Base-by-base conservation (phyloP, 192 early-diverging fungal species). In the Coemansia erecta region DNA sequence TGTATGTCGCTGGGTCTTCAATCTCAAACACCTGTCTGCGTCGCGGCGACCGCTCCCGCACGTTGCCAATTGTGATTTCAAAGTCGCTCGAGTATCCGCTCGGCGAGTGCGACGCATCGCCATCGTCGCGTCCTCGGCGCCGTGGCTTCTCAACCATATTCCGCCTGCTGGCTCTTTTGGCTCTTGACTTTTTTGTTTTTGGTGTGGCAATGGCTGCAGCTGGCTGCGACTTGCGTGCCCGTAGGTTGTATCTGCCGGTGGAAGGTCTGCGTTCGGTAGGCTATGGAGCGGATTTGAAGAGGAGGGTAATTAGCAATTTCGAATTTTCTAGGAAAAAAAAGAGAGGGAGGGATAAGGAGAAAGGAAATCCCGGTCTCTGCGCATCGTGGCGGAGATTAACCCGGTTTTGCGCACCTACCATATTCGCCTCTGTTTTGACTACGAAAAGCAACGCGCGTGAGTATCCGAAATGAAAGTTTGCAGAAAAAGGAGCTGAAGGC, bases 11-110 rank as follows among this genome's bases (percentile, higher is more conserved):
- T 4, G 76, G 76, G 45, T 79, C 76, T 15, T 79, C 74, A 15
- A 79, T 73, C 53, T 72, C 61, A 44, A 77, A 72, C 75, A 61
- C 55, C 39, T 77, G 66, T 47, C 67, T 71, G 14, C 37, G 64
- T 14, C 28, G 40, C 5, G 69, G 61, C 14, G 74, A 67, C 7
- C 55, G 64, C 9, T 61, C 54, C 43, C 60, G 59, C 3, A 70
- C 53, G 28, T 53, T 51, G n/a, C 56, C 65, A 12, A 77, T 77
- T 7, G 64, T 64, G 49, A 77, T 77, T 13, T 61, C 75, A 3
- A 77, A 58, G 42, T 77, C 66, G 57, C 42, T 61, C 42, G 28
- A 55, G 24, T 59, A 33, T 26, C 60, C 58, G 14, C 62, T 58
- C 33, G 22, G 19, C 23, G 50, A 21, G 8, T 53, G 17, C 15